phyloP scores from a whole-genome alignment of 176 grass and related monocot species.

The Guadua angustifolia region DNA sequence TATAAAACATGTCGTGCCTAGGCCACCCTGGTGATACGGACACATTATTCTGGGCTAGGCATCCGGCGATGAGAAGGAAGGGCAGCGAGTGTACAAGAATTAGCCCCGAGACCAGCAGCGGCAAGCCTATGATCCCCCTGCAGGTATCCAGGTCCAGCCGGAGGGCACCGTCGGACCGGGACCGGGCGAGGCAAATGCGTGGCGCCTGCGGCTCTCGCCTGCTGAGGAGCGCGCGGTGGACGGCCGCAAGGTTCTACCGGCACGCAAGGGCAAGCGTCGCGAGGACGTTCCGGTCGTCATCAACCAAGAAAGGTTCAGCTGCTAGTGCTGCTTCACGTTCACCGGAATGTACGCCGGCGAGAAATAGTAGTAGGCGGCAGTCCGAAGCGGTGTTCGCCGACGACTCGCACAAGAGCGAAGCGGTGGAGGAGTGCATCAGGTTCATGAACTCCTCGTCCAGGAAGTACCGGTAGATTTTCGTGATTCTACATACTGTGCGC shows the following conservation, averaged over 20 bases:
- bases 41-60: conserved; percentile 34
- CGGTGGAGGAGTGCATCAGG: conserved; percentile 90
- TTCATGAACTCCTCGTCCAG: conserved; percentile 99
- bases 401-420: conserved; percentile 87
- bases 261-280: conserved; percentile 46
- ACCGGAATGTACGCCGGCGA: conserved; percentile 66
- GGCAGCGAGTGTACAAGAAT: conserved; percentile 55
- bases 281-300: conserved; percentile 44
- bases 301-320: conserved; percentile 39
- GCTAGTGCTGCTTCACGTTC: conserved; percentile 28
- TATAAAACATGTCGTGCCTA: conserved; percentile 52
- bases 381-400: conserved; percentile 4
- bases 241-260: conserved; percentile 60
- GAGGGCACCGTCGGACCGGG: conserved; percentile 29
- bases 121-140: conserved; percentile 45
- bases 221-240: conserved; percentile 57
- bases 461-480: conserved; percentile 70
- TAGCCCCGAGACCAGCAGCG: conserved; percentile 57
- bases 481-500: conserved; percentile 8
- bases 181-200: conserved; percentile 17
- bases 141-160: conserved; percentile 32
- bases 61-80: conserved; percentile 60
- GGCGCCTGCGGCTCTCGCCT: conserved; percentile 54
- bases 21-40: conserved; percentile 25
- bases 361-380: conserved; percentile 47